These are phyloP conservation scores for Leucaena leucocephala DNA, from an alignment of 306 rosid genomes.

Conservation along the genomic window DNA sequence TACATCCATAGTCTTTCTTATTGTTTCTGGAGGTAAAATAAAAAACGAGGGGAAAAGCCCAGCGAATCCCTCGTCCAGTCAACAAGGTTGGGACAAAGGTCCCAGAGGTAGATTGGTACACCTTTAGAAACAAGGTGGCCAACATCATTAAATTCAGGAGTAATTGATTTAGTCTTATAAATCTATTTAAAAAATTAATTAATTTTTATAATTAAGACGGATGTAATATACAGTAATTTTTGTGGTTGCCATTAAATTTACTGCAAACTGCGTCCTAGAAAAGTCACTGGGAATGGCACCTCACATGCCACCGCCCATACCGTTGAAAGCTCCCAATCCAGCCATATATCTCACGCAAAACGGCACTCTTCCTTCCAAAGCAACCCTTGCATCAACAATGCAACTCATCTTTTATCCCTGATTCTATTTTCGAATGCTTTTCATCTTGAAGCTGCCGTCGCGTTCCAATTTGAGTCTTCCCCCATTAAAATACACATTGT, in stretches of 20 bases:
- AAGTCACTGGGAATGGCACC: neutral
- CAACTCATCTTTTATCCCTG: neutral
- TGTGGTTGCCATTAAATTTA: neutral
- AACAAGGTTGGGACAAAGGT: neutral
- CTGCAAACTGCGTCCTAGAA: neutral
- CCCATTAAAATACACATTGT: too few relatives aligned
- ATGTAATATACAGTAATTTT: neutral
- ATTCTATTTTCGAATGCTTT: neutral
- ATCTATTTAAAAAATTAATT: too few relatives aligned
- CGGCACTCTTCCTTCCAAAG: neutral
- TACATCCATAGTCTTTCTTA: neutral
- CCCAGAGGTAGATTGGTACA: neutral
- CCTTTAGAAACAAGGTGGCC: neutral
- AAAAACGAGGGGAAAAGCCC: neutral
- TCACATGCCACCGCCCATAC: slow-evolving; percentile 16
- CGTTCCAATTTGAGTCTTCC: neutral
- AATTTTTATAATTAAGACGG: too few relatives aligned
- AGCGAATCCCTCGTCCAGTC: neutral
- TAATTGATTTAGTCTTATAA: too few relatives aligned
- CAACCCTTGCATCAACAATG: neutral
- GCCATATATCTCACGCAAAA: neutral
- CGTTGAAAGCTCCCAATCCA: neutral
- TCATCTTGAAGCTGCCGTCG: neutral
- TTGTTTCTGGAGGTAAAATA: neutral
- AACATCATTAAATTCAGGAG: too few relatives aligned